Percentiles rank a stretch among this genome's conserved stretches.
These are phyloP conservation scores for Neurospora sp. DNA, from an alignment of 495 filamentous ascomycete genomes.

Conservation along the genomic window DNA sequence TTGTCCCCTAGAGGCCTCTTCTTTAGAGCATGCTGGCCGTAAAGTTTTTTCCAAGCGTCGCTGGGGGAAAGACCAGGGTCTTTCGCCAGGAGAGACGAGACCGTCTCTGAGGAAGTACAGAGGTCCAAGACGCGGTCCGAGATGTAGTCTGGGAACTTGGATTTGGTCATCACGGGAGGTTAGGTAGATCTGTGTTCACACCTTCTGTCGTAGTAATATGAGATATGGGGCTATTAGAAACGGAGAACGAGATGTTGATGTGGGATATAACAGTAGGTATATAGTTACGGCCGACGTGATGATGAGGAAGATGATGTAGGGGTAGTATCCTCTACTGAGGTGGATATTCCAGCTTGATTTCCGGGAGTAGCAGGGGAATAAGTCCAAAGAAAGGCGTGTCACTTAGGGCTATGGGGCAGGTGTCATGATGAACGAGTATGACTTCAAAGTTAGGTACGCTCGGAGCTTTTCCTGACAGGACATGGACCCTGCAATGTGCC, in stretches of 20 bases:
- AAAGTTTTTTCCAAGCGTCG: conserved; percentile 47
- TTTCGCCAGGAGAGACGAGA: conserved; percentile 44
- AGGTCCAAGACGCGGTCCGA: conserved; percentile 23
- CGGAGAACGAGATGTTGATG: neutral
- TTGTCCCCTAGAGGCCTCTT: neutral
- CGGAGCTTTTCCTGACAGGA: neutral
- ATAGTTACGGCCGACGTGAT: neutral
- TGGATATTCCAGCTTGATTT: neutral
- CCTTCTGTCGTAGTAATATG: neutral
- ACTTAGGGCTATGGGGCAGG: neutral
- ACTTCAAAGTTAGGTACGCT: neutral
- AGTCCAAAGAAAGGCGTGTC: neutral
- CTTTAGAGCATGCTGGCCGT: conserved; percentile 23
- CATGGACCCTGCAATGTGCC: neutral
- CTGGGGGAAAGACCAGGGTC: conserved; percentile 39
- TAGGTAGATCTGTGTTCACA: neutral
- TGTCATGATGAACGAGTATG: neutral
- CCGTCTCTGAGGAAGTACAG: conserved; percentile 41
- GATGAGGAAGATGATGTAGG: neutral
- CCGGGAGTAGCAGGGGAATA: neutral
- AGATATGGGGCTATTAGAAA: neutral
- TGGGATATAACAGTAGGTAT: neutral
- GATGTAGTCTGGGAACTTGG: conserved; percentile 3
- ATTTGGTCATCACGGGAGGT: neutral
- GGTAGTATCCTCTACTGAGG: neutral